A percentile compares a stretch with the other conserved stretches of the same genome.
Conservation (phyloP, 805 yeast genomes). For the Kodamaea leandrae region DNA sequence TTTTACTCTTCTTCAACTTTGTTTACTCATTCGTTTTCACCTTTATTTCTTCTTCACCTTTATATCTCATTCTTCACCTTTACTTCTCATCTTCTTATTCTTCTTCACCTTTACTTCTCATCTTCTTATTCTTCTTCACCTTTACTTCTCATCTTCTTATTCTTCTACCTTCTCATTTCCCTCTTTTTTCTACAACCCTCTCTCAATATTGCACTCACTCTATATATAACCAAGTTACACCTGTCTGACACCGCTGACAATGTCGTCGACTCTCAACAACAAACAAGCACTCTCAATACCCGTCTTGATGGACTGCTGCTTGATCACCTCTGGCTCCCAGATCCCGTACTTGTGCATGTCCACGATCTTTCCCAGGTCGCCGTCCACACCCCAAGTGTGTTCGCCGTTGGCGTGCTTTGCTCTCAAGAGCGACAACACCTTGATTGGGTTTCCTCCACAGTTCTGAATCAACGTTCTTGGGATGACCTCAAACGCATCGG, state of each 20-base stretch:
- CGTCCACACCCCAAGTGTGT: slow-evolving; percentile 87
- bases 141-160: too few species aligned
- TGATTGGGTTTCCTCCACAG: slow-evolving; percentile 95
- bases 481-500: slow-evolving; percentile 97
- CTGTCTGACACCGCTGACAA: slow-evolving; percentile 86
- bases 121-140: too few species aligned
- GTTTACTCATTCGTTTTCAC: too few species aligned
- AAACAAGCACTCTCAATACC: slow-evolving; percentile 96
- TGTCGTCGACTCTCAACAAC: slow-evolving; percentile 93
- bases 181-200: neutral
- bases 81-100: too few species aligned
- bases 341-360: slow-evolving; percentile 96
- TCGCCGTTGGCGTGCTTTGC: slow-evolving; percentile 95
- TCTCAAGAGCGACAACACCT: slow-evolving; percentile 83
- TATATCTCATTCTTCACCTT: too few species aligned
- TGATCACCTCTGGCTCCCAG: slow-evolving; percentile 99
- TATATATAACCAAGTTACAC: neutral
- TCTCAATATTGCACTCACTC: neutral
- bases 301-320: slow-evolving; percentile 96
- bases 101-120: too few species aligned
- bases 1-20: too few species aligned
- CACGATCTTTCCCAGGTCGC: slow-evolving; percentile 88
- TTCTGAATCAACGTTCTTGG: slow-evolving; percentile 97
- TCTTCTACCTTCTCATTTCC: neutral
- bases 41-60: too few species aligned